Evolutionary conservation across 2,329 filamentous ascomycete species (phyloP).

Genomic region (Zymoseptoria pseudotritici): DNA sequence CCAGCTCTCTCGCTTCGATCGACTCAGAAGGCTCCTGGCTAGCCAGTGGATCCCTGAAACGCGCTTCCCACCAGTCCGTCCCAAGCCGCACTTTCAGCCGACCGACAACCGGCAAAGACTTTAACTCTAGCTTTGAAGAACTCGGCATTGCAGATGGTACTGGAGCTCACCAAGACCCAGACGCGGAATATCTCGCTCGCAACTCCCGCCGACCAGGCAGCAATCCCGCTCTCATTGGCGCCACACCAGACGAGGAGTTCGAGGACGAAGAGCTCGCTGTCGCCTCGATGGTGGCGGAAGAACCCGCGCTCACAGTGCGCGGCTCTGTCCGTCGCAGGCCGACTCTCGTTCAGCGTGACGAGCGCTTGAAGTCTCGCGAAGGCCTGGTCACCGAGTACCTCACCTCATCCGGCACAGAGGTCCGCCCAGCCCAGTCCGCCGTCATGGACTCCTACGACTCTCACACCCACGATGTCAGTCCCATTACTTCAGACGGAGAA

Average conservation of each 20-base stretch:
- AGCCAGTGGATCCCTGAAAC: slow-evolving; percentile 56
- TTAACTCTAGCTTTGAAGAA: slow-evolving; percentile 58
- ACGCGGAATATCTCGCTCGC: slow-evolving; percentile 62
- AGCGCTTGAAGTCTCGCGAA: slow-evolving; percentile 54
- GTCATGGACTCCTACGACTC: slow-evolving; percentile 22
- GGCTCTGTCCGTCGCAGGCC: slow-evolving; percentile 49
- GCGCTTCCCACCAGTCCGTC: slow-evolving; percentile 38
- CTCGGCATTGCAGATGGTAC: slow-evolving; percentile 38
- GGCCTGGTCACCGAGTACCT: slow-evolving; percentile 50
- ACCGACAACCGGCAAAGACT: slow-evolving; percentile 39
- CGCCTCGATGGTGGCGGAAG: background rate
- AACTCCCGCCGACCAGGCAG: slow-evolving; percentile 4
- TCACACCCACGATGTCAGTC: slow-evolving; percentile 23
- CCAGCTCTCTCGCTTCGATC: slow-evolving; percentile 84
- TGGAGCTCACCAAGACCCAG: slow-evolving; percentile 23
- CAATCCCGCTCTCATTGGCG: slow-evolving; percentile 29
- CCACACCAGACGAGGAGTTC: slow-evolving; percentile 39
- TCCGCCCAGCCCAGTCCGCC: slow-evolving; percentile 11
- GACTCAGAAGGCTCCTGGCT: slow-evolving; percentile 97
- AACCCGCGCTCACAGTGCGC: slow-evolving; percentile 31
- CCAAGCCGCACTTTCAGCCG: slow-evolving; percentile 41
- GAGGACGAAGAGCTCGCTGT: slow-evolving; percentile 13
- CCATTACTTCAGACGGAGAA: slow-evolving; percentile 21
- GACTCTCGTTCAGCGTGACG: slow-evolving; percentile 55
- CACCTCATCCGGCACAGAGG: slow-evolving; percentile 4